Base-by-base conservation (phyloP, 208 protist genomes). In the Trypanosoma congolense region DNA sequence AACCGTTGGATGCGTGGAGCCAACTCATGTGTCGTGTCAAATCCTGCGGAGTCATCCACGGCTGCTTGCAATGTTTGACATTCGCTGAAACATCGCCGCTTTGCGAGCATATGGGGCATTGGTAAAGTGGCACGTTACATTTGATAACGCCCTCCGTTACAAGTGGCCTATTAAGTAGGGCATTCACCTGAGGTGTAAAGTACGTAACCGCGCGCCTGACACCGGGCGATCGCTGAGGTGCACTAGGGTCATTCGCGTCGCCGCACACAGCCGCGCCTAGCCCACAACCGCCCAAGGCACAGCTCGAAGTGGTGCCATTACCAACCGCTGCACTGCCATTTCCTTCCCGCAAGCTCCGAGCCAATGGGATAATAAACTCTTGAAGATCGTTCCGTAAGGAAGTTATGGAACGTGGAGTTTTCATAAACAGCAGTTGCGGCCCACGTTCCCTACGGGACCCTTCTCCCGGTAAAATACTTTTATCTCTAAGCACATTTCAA, bases 11-110 rank as follows among this genome's bases (percentile, higher is more conserved):
- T 0, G 82, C 62, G 57, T 93, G 86, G 24, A 66, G 40, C 63
- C 65, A 80, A 52, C 70, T 84, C 54, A 88, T 55, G 60, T 93
- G 86, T 10, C 61, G 53, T 31, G 74, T 71, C 53, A 93, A 52
- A 22, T 72, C 58, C 8, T 26, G 1, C 18, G 86, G 86, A 10
- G 50, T 70, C 52, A 68, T 71, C 71, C 70, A 75, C 16, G 28
- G 42, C 24, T 38, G 4, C 16, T 41, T 12, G 14, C 18, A 12
- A 8, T 0, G 18, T 9, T 46, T 24, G 42, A 24, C 38, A 25
- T 25, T 21, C 1, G 25, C 26, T 1, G 12, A 14, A 16, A 14
- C 43, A 58, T 25, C 9, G 29, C 30, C 18, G 24, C 42, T 25
- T 14, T 19, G 9, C 9, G 14, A 55, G 31, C 62, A 69, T 4